phyloP scores from a whole-genome alignment of 2,329 filamentous ascomycete genomes.

The Fusarium hostae region DNA sequence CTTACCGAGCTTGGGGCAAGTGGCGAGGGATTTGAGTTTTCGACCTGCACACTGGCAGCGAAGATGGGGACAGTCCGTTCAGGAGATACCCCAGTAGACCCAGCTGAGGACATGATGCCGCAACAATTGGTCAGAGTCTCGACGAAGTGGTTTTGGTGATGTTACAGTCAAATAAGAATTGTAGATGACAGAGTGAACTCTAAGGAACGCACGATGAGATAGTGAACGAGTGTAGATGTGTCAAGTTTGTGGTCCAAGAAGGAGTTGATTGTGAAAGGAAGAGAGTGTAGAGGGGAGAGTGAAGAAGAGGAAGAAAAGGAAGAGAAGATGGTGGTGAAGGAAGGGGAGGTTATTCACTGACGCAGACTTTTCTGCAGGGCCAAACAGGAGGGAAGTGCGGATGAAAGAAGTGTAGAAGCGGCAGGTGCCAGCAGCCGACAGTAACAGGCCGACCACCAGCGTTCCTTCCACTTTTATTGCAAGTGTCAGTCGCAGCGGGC shows the following conservation, averaged over 20 bases:
- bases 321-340: slow-evolving; percentile 24
- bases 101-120: slow-evolving; percentile 47
- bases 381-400: slow-evolving; percentile 28
- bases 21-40: slow-evolving; percentile 32
- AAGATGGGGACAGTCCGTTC: slow-evolving; percentile 37
- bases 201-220: slow-evolving; percentile 45
- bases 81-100: slow-evolving; percentile 44
- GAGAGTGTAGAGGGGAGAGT: slow-evolving; percentile 13
- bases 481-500: slow-evolving; percentile 13
- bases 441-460: slow-evolving; percentile 18
- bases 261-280: slow-evolving; percentile 27
- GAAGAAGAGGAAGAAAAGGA: slow-evolving; percentile 26
- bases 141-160: slow-evolving; percentile 14
- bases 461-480: slow-evolving; percentile 13
- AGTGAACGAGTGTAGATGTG: slow-evolving; percentile 45
- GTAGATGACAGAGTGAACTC: slow-evolving; percentile 44
- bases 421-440: slow-evolving; percentile 33
- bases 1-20: slow-evolving; percentile 20
- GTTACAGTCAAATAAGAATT: slow-evolving; percentile 29
- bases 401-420: slow-evolving; percentile 39
- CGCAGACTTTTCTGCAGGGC: slow-evolving; percentile 33
- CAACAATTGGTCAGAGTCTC: slow-evolving; percentile 3
- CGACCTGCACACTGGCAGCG: slow-evolving; percentile 35
- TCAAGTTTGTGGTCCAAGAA: slow-evolving; percentile 31
- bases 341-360: slow-evolving; percentile 46